Percentiles rank a stretch among this genome's conserved stretches.
Evolutionary conservation across 163 green algal genomes (phyloP).

Genomic region (Chlorella variabilis): DNA sequence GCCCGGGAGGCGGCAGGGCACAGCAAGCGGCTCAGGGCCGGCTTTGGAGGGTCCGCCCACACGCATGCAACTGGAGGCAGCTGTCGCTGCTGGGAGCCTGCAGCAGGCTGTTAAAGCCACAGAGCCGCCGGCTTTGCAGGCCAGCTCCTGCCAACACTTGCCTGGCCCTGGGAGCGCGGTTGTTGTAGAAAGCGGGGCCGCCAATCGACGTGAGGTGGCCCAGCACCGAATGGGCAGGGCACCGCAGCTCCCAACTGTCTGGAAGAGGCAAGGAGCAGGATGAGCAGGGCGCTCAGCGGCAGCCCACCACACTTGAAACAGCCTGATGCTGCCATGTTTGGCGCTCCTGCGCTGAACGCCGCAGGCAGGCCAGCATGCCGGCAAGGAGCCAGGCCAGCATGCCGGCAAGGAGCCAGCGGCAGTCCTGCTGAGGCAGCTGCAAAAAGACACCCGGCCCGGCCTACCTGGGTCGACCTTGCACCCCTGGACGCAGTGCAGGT

Average conservation of each 20-base stretch:
- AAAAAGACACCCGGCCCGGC: not conserved
- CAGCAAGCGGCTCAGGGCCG: too few relatives aligned
- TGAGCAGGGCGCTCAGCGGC: too few relatives aligned
- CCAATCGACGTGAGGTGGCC: not conserved
- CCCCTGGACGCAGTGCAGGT: conserved; percentile 15
- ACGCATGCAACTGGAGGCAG: too few relatives aligned
- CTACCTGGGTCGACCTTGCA: conserved; percentile 13
- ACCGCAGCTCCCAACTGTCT: not conserved
- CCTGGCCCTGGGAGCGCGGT: not conserved
- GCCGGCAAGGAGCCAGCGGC: not conserved
- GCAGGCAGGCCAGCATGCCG: too few relatives aligned
- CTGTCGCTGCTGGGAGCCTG: not conserved
- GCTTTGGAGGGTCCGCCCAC: too few relatives aligned
- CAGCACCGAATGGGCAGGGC: conserved; percentile 5
- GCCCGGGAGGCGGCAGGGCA: too few relatives aligned
- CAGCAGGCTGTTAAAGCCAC: not conserved
- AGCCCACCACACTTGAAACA: too few relatives aligned
- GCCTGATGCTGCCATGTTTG: too few relatives aligned
- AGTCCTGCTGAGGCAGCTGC: not conserved
- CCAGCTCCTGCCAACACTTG: too few relatives aligned
- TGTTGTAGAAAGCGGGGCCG: not conserved
- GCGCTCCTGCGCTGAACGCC: too few relatives aligned
- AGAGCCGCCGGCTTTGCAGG: too few relatives aligned
- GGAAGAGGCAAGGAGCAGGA: not conserved
- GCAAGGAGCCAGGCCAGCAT: not conserved